Evolutionary conservation across 2,329 filamentous ascomycete species (phyloP), one percentile per base, ranked within the genome.

Genomic region (Pseudogymnoascus sp.): DNA sequence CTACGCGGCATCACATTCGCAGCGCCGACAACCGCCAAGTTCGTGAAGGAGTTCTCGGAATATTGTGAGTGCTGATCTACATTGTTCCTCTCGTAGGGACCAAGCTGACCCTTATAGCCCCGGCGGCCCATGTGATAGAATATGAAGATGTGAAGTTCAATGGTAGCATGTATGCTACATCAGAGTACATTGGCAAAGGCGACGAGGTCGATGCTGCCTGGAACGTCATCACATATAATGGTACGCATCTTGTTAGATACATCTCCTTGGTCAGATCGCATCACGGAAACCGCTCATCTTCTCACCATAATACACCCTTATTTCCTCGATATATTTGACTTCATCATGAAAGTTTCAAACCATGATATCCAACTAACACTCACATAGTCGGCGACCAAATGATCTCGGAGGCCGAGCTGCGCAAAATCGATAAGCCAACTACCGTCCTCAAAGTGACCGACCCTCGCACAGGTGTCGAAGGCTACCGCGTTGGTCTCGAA

Each of bases 321-420:
- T 1, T n/a, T 47, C 14, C 2, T 28, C 34, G 4, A 67, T 20
- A 68, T 65, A 22, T 66, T 47, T 12, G 37, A 62, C 62, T 41
- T 25, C 1, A 8, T 39, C 4, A 28, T 7, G 4, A 47, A 54
- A 62, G 22, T 3, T 14, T 37, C 12, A 14, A 18, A 39, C 4
- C 16, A 39, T 39, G 16, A 18, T 39, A 39, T 39, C 38, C 16
- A 18, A 50, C 43, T 65, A 50, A 62, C 20, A 50, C 2, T 14
- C 16, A 22, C 22, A 60, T 60, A 82, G 81, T 86, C 25, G 82
- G 82, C 37, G 82, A 86, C 68, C 81, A 82, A 66, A 83, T 84
- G 78, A 80, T 86, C 59, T 78, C 78, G 0, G 73, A 76, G 20
- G 73, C 77, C 5, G 81, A 85, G 66, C 77, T 84, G 28, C 71